Evolutionary conservation across 257 asterid species (phyloP).

Genomic region (Solanum raphanifolium): DNA sequence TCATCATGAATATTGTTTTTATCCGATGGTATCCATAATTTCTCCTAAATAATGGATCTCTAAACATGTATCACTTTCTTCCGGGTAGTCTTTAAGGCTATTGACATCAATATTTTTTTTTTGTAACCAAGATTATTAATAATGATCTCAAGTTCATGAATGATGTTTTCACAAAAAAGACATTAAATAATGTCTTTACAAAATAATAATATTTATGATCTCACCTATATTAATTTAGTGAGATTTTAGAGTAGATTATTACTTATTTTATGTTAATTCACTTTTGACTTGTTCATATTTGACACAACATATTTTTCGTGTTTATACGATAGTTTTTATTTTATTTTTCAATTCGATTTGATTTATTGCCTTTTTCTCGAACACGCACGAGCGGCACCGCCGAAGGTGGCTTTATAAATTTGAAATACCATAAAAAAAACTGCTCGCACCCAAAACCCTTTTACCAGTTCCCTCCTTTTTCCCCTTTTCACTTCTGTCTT

Average conservation of each 20-base stretch:
- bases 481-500: not conserved
- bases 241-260: too few species aligned
- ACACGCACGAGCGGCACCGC: not conserved
- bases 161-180: too few species aligned
- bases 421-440: not conserved
- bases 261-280: too few species aligned
- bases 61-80: not conserved
- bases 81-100: too few species aligned
- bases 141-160: too few species aligned
- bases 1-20: not conserved
- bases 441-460: not conserved
- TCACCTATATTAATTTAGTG: too few species aligned
- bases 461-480: conserved; percentile 8
- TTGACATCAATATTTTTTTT: too few species aligned
- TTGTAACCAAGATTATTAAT: not conserved
- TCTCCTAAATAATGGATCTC: not conserved
- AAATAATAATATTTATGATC: too few species aligned
- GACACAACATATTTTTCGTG: not conserved
- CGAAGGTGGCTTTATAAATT: not conserved
- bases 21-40: not conserved
- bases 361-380: not conserved
- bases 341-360: not conserved
- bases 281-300: not conserved
- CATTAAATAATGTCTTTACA: too few species aligned
- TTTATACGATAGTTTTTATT: not conserved